These are phyloP conservation scores for Moricandia arvensis DNA, from an alignment of 345 rosid genomes.

Conservation along the genomic window DNA sequence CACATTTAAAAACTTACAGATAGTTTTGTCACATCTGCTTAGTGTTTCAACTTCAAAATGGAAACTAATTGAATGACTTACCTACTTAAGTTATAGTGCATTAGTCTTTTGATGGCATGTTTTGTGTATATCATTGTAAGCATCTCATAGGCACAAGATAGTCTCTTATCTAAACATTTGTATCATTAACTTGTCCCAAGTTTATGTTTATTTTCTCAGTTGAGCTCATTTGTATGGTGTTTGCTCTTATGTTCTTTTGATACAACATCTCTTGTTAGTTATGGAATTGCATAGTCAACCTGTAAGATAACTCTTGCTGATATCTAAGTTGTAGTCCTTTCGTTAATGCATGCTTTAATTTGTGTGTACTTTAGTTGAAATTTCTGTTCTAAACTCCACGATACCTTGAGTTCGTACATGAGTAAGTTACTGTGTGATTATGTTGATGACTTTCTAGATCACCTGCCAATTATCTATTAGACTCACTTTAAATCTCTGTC, in stretches of 20 bases:
- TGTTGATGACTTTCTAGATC: not conserved
- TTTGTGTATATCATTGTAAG: constrained; percentile 13
- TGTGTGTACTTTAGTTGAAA: not conserved
- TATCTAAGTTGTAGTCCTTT: not conserved
- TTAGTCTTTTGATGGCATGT: not conserved
- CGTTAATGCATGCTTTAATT: not conserved
- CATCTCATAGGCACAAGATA: not conserved
- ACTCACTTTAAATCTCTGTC: not conserved
- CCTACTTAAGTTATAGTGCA: not conserved
- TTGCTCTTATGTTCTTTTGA: not conserved
- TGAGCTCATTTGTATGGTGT: not conserved
- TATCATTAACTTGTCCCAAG: not conserved
- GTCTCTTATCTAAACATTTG: not conserved
- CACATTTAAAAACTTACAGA: not conserved
- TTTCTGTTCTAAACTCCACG: not conserved
- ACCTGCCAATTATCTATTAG: not conserved
- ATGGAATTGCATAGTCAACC: not conserved
- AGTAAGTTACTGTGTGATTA: not conserved
- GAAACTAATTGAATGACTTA: not conserved
- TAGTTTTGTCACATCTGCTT: constrained; percentile 7
- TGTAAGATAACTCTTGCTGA: not conserved
- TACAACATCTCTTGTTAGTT: not conserved
- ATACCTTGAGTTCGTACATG: not conserved
- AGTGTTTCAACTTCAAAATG: not conserved
- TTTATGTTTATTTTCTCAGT: not conserved